phyloP scores from a whole-genome alignment of 1,284 basidiomycete genomes.

The Schizophyllum amplum region DNA sequence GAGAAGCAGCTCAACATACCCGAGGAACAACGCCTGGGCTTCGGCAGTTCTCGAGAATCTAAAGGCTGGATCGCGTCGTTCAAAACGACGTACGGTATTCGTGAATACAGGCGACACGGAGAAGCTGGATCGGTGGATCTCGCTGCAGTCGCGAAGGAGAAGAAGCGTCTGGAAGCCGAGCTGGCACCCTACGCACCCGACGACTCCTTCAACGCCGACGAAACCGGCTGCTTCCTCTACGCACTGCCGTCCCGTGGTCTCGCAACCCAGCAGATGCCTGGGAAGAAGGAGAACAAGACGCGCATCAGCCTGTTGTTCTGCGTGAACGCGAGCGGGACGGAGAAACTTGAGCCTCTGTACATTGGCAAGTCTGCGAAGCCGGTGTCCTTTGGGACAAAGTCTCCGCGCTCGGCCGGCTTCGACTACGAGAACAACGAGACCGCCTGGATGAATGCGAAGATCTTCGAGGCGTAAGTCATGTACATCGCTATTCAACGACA shows the following conservation, averaged over 20 bases:
- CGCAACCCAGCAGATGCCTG: slow-evolving; percentile 19
- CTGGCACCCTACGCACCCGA: slow-evolving; percentile 13
- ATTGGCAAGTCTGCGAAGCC: slow-evolving; percentile 26
- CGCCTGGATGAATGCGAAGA: slow-evolving; percentile 25
- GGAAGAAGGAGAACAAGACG: slow-evolving; percentile 24
- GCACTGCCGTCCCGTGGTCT: slow-evolving; percentile 23
- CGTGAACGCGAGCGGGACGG: slow-evolving; percentile 23
- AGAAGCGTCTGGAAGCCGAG: slow-evolving; percentile 14
- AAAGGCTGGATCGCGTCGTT: slow-evolving; percentile 23
- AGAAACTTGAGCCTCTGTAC: slow-evolving; percentile 21
- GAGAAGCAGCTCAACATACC: slow-evolving; percentile 22
- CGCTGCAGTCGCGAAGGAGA: slow-evolving; percentile 18
- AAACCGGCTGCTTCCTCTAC: slow-evolving; percentile 24
- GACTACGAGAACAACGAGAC: slow-evolving; percentile 28
- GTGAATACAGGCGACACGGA: slow-evolving; percentile 24
- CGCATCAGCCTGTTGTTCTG: slow-evolving; percentile 21
- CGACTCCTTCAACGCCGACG: slow-evolving; percentile 28
- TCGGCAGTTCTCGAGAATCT: no score
- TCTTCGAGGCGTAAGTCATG: slow-evolving; percentile 26
- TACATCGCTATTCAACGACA: not conserved
- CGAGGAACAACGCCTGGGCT: slow-evolving; percentile 17
- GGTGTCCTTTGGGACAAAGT: slow-evolving; percentile 19
- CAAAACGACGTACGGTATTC: slow-evolving; percentile 20
- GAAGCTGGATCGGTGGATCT: slow-evolving; percentile 28
- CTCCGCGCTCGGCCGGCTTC: slow-evolving; percentile 17